Percentiles rank a stretch among this genome's conserved stretches.
phyloP scores from a whole-genome alignment of 495 filamentous ascomycete species.

The Tuber melanosporum region DNA sequence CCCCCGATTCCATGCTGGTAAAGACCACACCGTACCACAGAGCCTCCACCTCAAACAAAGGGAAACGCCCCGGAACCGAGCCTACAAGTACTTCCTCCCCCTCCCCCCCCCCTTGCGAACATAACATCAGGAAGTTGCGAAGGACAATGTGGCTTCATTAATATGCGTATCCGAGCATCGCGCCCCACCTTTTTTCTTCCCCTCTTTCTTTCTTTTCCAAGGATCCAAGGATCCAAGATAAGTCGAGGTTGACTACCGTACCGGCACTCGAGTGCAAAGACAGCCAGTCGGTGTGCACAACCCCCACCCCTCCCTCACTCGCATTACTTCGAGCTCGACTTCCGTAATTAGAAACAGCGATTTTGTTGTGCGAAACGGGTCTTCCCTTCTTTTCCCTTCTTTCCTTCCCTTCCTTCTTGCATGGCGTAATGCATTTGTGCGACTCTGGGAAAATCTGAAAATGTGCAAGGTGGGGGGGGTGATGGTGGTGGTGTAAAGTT shows the following conservation, averaged over 20 bases:
- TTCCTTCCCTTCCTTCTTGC: not conserved
- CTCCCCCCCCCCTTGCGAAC: not conserved
- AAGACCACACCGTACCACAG: not conserved
- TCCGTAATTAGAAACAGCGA: constrained; percentile 5
- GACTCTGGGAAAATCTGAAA: not conserved
- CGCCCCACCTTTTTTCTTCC: not conserved
- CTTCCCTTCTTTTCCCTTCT: not conserved
- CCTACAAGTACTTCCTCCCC: not conserved
- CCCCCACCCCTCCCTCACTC: not conserved
- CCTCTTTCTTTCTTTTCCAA: not conserved
- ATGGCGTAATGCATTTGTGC: constrained; percentile 1
- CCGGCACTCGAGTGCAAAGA: not conserved
- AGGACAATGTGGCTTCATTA: constrained; percentile 1
- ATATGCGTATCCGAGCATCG: not conserved
- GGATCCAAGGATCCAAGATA: not conserved
- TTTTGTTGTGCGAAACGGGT: constrained; percentile 4
- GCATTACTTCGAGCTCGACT: not conserved
- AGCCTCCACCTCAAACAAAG: not conserved
- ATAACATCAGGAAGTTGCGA: not conserved
- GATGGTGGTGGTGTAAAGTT: not conserved
- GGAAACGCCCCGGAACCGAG: not conserved
- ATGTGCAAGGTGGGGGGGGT: not conserved
- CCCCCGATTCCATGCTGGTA: not conserved
- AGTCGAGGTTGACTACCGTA: not conserved
- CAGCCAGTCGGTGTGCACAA: not conserved